Percentiles rank a stretch among this genome's conserved stretches.
These are phyloP conservation scores for Neofusicoccum laricinum DNA, from an alignment of 2,329 filamentous ascomycete genomes.

Conservation along the genomic window DNA sequence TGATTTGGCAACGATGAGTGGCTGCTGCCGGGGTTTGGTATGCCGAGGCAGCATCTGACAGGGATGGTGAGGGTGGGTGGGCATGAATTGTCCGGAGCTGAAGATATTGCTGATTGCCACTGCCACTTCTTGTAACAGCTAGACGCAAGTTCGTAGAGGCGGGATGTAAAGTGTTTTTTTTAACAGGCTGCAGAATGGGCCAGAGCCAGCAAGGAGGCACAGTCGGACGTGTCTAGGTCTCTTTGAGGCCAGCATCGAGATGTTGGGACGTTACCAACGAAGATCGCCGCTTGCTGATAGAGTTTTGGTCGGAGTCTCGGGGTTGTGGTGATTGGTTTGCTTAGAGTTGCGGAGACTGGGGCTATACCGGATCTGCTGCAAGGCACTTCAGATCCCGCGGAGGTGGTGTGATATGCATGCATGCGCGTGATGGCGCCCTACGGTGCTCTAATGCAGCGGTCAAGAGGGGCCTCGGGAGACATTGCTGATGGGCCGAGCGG, in stretches of 20 bases:
- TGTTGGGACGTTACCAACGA: neutral
- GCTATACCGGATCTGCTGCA: neutral
- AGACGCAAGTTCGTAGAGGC: neutral
- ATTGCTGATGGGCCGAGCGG: too few relatives aligned
- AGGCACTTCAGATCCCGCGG: neutral
- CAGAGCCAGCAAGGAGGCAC: neutral
- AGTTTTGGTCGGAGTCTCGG: neutral
- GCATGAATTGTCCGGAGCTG: neutral
- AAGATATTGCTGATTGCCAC: neutral
- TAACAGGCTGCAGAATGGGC: neutral
- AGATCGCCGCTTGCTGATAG: neutral
- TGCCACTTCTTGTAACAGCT: neutral
- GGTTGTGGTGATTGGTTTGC: neutral
- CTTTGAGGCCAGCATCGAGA: too few relatives aligned
- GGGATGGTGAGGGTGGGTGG: neutral
- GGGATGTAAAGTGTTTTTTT: neutral
- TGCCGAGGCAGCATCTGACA: neutral
- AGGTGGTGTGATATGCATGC: neutral
- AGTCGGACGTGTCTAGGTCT: too few relatives aligned
- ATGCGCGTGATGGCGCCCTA: neutral
- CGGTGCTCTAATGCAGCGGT: neutral
- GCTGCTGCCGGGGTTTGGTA: neutral
- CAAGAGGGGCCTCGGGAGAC: neutral
- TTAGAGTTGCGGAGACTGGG: neutral
- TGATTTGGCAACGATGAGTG: neutral